These are phyloP conservation scores for Choanephora cucurbitarum DNA, from an alignment of 371 early-diverging fungal species.

Conservation along the genomic window DNA sequence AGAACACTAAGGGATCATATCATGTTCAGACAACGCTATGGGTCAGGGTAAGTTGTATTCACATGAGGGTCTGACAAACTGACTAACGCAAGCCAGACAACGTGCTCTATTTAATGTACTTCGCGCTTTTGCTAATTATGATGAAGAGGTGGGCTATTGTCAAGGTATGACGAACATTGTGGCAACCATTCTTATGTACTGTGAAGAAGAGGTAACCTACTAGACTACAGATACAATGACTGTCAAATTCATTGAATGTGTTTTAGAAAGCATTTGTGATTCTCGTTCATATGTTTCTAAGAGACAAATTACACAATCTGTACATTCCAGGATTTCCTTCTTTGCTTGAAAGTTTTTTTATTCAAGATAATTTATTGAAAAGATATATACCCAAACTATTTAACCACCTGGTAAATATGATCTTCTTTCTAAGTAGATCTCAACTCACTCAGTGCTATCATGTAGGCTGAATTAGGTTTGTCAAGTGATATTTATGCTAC, in stretches of 20 bases:
- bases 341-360: conserved; percentile 62
- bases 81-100: conserved; percentile 38
- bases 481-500: conserved; percentile 59
- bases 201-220: conserved; percentile 86
- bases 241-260: background rate
- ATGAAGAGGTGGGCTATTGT: conserved; percentile 91
- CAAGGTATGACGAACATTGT: conserved; percentile 95
- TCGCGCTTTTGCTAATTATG: conserved; percentile 86
- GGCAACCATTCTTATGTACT: conserved; percentile 86
- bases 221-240: background rate
- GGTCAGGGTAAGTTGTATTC: conserved; percentile 54
- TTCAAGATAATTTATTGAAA: conserved; percentile 59
- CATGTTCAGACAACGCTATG: conserved; percentile 68
- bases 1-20: conserved; percentile 64
- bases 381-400: conserved; percentile 53
- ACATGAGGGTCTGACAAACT: background rate
- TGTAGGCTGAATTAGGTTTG: conserved; percentile 49
- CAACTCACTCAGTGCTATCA: background rate
- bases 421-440: conserved; percentile 6
- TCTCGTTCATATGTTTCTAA: conserved; percentile 56
- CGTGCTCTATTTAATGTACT: conserved; percentile 79
- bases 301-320: conserved; percentile 56
- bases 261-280: conserved; percentile 40
- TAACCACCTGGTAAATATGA: conserved; percentile 46
- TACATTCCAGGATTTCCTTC: conserved; percentile 66